Evolutionary conservation across 2,329 filamentous ascomycete genomes (phyloP).

Genomic region (Pyrenochaeta sp.): DNA sequence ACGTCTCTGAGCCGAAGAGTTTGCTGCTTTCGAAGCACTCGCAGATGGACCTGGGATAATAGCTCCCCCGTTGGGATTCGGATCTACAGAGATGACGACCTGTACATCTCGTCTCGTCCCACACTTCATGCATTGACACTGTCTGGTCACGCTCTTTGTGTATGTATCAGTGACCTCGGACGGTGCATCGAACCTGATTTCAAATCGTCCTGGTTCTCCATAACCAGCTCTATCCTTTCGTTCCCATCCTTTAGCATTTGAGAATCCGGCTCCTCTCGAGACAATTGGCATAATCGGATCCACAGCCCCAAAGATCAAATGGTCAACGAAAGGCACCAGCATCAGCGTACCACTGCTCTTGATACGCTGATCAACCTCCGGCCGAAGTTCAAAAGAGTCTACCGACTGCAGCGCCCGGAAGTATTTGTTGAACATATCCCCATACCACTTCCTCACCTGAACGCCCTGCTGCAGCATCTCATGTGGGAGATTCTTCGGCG

Average conservation of each 20-base stretch:
- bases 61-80: constrained; percentile 25
- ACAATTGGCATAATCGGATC: constrained; percentile 46
- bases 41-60: constrained; percentile 4
- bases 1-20: constrained; percentile 17
- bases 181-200: constrained; percentile 45
- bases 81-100: constrained; percentile 44
- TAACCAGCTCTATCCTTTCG: constrained; percentile 25
- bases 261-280: constrained; percentile 39
- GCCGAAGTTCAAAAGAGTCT: constrained; percentile 39
- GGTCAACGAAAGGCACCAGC: constrained; percentile 44
- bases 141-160: constrained; percentile 38
- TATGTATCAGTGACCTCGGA: constrained; percentile 37
- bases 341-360: constrained; percentile 42
- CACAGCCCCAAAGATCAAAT: constrained; percentile 41
- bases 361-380: constrained; percentile 41
- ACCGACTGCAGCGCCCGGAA: constrained; percentile 39
- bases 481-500: constrained; percentile 31
- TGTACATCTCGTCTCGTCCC: constrained; percentile 44
- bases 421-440: constrained; percentile 49
- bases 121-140: constrained; percentile 47
- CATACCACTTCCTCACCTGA: constrained; percentile 45
- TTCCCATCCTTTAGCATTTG: constrained; percentile 29
- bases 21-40: constrained; percentile 21
- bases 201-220: constrained; percentile 40
- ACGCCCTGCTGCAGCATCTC: constrained; percentile 43